phyloP scores from a whole-genome alignment of 805 yeast species.

The Pichia exigua region DNA sequence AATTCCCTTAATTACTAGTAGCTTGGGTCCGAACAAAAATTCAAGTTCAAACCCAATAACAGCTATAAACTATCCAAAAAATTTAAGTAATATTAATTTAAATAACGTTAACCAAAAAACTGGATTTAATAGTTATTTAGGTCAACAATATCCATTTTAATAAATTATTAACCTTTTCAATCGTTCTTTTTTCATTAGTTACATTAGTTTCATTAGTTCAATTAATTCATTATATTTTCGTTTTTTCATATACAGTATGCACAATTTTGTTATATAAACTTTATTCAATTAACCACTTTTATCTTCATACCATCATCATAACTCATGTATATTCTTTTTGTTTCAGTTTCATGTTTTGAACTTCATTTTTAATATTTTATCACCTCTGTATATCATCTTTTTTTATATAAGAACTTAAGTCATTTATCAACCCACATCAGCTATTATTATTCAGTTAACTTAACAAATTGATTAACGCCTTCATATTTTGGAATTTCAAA shows the following conservation, averaged over 20 bases:
- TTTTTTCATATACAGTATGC: not conserved
- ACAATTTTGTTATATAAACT: not conserved
- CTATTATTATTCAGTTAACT: slow-evolving; percentile 11
- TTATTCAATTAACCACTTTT: not conserved
- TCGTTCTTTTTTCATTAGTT: not conserved
- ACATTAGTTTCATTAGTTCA: not conserved
- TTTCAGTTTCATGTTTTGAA: not conserved
- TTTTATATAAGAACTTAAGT: not conserved
- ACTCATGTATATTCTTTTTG: not conserved
- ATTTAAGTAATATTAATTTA: too few relatives aligned
- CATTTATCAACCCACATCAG: not conserved
- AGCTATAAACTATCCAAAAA: not conserved
- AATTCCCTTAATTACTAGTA: not conserved
- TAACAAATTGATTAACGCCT: slow-evolving; percentile 50
- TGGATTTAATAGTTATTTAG: not conserved
- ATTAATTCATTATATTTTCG: not conserved
- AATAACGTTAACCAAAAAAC: not conserved
- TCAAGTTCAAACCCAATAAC: not conserved
- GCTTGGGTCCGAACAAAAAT: not conserved
- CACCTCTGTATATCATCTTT: not conserved
- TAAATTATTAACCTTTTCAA: not conserved
- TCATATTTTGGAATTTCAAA: slow-evolving; percentile 57
- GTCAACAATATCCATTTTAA: not conserved
- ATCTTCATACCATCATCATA: not conserved
- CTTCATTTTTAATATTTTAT: not conserved